Conservation (phyloP, 768 basidiomycete species). For the Gyrodon lividus region DNA sequence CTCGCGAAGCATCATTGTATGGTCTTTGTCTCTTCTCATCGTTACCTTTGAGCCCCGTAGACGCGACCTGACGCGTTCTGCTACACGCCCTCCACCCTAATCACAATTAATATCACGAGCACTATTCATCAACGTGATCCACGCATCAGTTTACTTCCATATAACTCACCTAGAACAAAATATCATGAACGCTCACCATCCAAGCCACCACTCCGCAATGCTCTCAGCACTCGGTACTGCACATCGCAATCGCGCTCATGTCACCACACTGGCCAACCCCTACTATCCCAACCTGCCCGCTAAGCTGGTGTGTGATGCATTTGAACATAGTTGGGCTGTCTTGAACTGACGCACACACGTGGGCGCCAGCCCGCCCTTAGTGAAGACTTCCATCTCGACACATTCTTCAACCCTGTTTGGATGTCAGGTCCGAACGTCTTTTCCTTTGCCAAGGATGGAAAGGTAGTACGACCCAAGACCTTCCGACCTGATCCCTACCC, state of each 20-base stretch:
- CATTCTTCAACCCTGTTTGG: constrained; percentile 43
- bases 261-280: neutral
- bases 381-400: constrained; percentile 50
- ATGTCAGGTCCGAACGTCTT: constrained; percentile 25
- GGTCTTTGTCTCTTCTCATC: no score
- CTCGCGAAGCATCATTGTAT: no score
- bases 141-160: neutral
- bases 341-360: neutral
- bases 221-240: neutral
- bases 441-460: constrained; percentile 19
- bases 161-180: neutral
- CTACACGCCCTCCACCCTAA: no score
- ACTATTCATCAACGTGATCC: constrained; percentile 1
- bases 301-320: neutral
- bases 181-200: neutral
- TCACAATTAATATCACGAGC: neutral
- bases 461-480: constrained; percentile 9
- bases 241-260: neutral
- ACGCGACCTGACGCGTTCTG: no score
- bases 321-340: neutral
- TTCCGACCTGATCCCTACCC: neutral
- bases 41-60: no score
- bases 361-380: neutral
- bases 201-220: neutral
- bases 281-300: neutral